These are phyloP conservation scores for Lophiostoma macrostomum DNA, from an alignment of 495 filamentous ascomycete genomes.

Conservation along the genomic window DNA sequence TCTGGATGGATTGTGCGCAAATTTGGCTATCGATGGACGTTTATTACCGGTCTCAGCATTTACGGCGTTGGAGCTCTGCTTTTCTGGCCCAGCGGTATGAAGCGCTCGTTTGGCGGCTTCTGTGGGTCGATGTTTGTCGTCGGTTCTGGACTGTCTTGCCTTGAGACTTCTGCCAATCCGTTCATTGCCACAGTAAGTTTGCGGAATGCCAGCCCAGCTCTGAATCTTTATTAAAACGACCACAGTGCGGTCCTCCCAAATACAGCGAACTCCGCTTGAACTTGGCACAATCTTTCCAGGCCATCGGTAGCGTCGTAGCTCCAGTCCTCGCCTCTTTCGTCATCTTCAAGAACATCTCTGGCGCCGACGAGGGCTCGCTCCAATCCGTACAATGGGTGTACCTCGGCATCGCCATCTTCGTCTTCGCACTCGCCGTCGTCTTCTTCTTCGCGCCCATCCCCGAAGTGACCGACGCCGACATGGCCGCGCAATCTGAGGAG, in stretches of 20 bases:
- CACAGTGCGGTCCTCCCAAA: conserved; percentile 67
- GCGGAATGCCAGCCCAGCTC: too few species aligned
- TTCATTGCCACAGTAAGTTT: conserved; percentile 63
- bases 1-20: conserved; percentile 64
- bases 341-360: conserved; percentile 58
- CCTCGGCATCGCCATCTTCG: conserved; percentile 67
- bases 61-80: conserved; percentile 63
- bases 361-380: conserved; percentile 45
- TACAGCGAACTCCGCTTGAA: conserved; percentile 68
- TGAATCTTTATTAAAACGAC: too few species aligned
- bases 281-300: conserved; percentile 64
- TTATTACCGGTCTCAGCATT: conserved; percentile 54
- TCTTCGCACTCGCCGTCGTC: conserved; percentile 58
- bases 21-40: conserved; percentile 60
- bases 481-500: conserved; percentile 46
- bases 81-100: conserved; percentile 57
- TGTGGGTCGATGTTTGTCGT: conserved; percentile 68
- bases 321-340: conserved; percentile 66
- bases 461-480: conserved; percentile 73
- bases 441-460: conserved; percentile 66
- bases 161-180: conserved; percentile 72
- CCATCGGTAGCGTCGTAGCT: conserved; percentile 60
- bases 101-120: conserved; percentile 66
- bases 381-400: conserved; percentile 71
- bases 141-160: conserved; percentile 62